Evolutionary conservation across 1,284 basidiomycete species (phyloP).

Genomic region (Tetrapyrgos nigripes): DNA sequence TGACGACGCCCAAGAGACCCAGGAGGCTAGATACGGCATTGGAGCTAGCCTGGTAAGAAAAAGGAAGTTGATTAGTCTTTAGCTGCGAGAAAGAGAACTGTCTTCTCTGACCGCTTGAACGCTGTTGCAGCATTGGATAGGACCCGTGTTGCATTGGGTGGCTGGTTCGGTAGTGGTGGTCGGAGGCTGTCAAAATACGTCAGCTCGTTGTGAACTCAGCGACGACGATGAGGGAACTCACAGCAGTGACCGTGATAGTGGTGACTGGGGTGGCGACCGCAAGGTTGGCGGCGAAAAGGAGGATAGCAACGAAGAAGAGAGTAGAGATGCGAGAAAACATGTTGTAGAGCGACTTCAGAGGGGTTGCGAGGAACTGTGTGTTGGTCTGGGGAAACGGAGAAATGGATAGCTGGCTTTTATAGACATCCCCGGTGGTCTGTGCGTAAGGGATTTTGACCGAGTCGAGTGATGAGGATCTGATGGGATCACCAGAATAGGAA

Average conservation of each 20-base stretch:
- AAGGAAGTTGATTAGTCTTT: not conserved
- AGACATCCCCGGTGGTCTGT: not conserved
- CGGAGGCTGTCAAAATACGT: not conserved
- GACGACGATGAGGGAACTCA: not conserved
- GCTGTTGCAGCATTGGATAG: constrained; percentile 22
- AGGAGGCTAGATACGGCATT: constrained; percentile 17
- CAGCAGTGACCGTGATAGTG: constrained; percentile 14
- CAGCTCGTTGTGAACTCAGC: not conserved
- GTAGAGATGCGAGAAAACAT: constrained; percentile 35
- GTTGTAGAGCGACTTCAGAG: not conserved
- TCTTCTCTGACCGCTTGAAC: not conserved
- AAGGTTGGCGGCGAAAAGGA: constrained; percentile 29
- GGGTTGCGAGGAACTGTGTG: not conserved
- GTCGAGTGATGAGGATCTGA: too few relatives aligned
- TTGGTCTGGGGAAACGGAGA: not conserved
- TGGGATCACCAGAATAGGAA: too few relatives aligned
- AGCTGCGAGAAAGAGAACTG: not conserved
- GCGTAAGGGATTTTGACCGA: too few relatives aligned
- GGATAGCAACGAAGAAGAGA: constrained; percentile 26
- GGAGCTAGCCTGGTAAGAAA: constrained; percentile 20
- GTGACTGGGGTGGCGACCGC: constrained; percentile 29
- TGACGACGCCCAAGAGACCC: constrained; percentile 16
- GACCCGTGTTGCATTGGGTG: constrained; percentile 34
- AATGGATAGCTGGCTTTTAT: not conserved
- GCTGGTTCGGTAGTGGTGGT: constrained; percentile 11